These are phyloP conservation scores for Emericellopsis atlantica DNA, from an alignment of 2,329 filamentous ascomycete genomes.

Conservation along the genomic window DNA sequence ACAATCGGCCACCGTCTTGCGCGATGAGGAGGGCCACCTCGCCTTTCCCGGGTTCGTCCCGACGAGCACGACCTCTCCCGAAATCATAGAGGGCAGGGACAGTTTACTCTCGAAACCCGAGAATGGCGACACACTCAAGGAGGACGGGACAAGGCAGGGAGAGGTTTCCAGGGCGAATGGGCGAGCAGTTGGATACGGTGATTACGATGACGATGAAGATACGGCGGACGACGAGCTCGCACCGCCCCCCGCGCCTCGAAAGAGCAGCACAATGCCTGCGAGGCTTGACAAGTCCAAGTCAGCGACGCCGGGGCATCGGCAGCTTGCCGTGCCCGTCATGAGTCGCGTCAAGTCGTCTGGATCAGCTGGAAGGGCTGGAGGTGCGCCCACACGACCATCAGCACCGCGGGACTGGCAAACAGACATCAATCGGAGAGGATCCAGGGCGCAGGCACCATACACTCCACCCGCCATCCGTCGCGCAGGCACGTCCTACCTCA, in stretches of 20 bases:
- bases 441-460: neutral
- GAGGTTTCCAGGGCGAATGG: too few relatives aligned
- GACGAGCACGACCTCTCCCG: too few relatives aligned
- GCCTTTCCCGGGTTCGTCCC: too few relatives aligned
- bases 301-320: neutral
- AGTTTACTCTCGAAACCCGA: too few relatives aligned
- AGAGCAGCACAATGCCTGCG: neutral
- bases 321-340: neutral
- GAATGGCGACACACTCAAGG: too few relatives aligned
- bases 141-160: too few relatives aligned
- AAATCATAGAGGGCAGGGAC: too few relatives aligned
- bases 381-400: neutral
- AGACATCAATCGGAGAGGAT: neutral
- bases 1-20: too few relatives aligned
- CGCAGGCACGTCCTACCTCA: conserved; percentile 15
- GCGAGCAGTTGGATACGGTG: neutral
- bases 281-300: neutral
- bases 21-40: too few relatives aligned
- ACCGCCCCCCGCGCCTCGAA: neutral
- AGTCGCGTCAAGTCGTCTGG: neutral
- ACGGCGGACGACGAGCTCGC: neutral
- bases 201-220: neutral
- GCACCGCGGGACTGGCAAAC: neutral
- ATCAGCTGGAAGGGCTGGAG: too few relatives aligned
- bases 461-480: conserved; percentile 7